Evolutionary conservation across 1,284 basidiomycete species (phyloP).

Genomic region (Kwoniella shivajii): DNA sequence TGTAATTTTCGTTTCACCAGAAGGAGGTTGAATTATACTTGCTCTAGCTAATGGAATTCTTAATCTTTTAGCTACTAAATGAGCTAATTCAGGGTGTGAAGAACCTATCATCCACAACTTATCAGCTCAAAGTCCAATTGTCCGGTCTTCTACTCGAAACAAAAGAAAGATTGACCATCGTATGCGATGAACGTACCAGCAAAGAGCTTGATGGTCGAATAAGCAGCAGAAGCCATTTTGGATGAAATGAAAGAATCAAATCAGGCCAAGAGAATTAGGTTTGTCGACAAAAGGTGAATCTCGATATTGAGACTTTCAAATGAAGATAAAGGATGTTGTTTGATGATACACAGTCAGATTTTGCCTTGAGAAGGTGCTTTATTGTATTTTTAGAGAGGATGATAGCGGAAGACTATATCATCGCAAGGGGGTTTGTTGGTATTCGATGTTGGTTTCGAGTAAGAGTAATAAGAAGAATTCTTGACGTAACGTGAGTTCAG

Average conservation of each 20-base stretch:
- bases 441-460: no score
- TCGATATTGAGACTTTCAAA: no score
- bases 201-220: constrained; percentile 77
- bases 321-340: no score
- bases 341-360: no score
- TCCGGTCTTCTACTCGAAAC: background rate
- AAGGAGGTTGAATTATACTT: constrained; percentile 82
- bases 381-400: no score
- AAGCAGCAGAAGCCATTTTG: constrained; percentile 49
- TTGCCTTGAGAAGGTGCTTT: no score
- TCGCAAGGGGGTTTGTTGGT: no score
- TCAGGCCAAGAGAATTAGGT: background rate
- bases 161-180: background rate
- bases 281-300: background rate
- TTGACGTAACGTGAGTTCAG: no score
- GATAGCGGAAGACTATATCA: no score
- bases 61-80: constrained; percentile 91
- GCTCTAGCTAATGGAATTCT: constrained; percentile 81
- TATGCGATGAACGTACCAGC: constrained; percentile 64
- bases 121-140: background rate
- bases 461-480: no score
- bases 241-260: background rate
- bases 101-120: constrained; percentile 62
- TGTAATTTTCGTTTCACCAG: constrained; percentile 89
- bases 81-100: constrained; percentile 94